These are phyloP conservation scores for Spizellomyces punctatus DNA, from an alignment of 192 early-diverging fungal species.

Conservation along the genomic window DNA sequence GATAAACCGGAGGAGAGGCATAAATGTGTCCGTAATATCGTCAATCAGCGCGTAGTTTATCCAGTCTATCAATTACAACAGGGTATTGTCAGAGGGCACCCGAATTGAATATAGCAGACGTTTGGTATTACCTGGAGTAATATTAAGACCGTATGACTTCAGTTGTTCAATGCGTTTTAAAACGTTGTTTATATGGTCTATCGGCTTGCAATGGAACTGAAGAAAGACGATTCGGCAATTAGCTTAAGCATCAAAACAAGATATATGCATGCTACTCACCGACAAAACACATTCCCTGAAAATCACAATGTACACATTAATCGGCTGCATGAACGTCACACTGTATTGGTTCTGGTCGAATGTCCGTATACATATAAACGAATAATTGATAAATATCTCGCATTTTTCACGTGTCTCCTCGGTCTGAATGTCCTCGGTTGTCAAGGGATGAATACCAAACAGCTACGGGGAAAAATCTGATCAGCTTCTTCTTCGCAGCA, in stretches of 20 bases:
- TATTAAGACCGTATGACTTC: constrained; percentile 77
- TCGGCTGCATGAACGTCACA: constrained; percentile 51
- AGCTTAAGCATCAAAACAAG: neutral
- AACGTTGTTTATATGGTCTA: constrained; percentile 83
- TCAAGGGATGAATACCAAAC: constrained; percentile 87
- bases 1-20: constrained; percentile 80
- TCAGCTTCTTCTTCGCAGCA: too few species aligned
- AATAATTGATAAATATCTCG: constrained; percentile 89
- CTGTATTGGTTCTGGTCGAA: constrained; percentile 49
- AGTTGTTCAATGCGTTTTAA: constrained; percentile 82
- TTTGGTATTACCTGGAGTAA: constrained; percentile 72
- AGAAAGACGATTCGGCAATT: neutral
- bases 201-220: constrained; percentile 81
- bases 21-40: constrained; percentile 92
- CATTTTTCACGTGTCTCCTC: constrained; percentile 93
- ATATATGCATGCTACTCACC: constrained; percentile 25
- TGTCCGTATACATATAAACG: constrained; percentile 84
- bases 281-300: constrained; percentile 61
- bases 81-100: neutral
- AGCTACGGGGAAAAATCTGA: constrained; percentile 42
- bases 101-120: constrained; percentile 9
- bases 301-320: constrained; percentile 58
- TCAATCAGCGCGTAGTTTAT: constrained; percentile 95
- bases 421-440: constrained; percentile 87
- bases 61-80: constrained; percentile 76